phyloP scores from a whole-genome alignment of 805 yeast genomes.

The Spathaspora arborariae region DNA sequence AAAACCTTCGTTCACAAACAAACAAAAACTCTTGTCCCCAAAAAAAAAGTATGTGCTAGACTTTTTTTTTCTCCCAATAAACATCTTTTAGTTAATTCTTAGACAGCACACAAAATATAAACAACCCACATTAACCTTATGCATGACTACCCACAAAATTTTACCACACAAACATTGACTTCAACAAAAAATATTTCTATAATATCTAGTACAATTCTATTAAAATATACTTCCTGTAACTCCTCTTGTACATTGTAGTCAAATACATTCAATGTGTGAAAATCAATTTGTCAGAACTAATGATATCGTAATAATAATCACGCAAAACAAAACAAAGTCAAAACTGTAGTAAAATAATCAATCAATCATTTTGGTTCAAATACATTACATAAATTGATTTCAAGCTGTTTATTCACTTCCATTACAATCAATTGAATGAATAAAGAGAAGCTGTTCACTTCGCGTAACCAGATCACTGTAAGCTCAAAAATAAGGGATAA shows the following conservation, averaged over 20 bases:
- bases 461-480: not conserved
- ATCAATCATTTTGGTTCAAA: not conserved
- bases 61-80: not conserved
- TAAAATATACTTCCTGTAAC: not conserved
- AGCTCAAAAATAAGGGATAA: not conserved
- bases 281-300: not conserved
- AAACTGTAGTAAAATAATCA: not conserved
- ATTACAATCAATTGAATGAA: not conserved
- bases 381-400: not conserved
- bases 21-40: not conserved
- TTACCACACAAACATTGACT: not conserved
- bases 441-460: not conserved
- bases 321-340: not conserved
- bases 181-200: not conserved
- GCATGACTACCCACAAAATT: not conserved
- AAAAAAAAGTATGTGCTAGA: not conserved
- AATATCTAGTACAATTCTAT: not conserved
- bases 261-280: not conserved
- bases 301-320: not conserved
- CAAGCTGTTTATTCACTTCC: not conserved
- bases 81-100: not conserved
- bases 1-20: not conserved
- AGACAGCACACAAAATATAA: slow-evolving; percentile 1
- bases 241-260: not conserved
- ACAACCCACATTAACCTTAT: not conserved